Evolutionary conservation across 2,329 filamentous ascomycete genomes (phyloP).

Genomic region (Xylariaceae sp.): DNA sequence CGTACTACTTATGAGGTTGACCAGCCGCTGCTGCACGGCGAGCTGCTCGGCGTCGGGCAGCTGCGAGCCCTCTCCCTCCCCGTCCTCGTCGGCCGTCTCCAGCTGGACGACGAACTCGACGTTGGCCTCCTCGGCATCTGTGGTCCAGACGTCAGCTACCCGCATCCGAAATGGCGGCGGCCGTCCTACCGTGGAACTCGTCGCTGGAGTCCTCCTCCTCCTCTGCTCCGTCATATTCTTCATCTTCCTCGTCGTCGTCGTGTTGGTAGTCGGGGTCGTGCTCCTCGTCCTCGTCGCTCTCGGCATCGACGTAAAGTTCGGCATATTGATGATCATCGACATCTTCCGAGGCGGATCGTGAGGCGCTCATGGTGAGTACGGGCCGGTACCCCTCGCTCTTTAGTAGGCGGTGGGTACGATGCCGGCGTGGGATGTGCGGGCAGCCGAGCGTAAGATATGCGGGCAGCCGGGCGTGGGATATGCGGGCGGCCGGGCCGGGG

Average conservation of each 20-base stretch:
- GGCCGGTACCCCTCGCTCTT: too few relatives aligned
- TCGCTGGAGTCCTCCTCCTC: conserved; percentile 23
- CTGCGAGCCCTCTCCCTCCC: conserved; percentile 13
- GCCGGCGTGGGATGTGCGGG: too few relatives aligned
- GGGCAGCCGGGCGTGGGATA: too few relatives aligned
- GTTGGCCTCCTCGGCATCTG: conserved; percentile 22
- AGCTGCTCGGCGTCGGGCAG: conserved; percentile 10
- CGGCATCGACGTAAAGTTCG: conserved; percentile 19
- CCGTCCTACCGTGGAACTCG: conserved; percentile 23
- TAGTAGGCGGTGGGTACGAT: not conserved
- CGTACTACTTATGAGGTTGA: conserved; percentile 24
- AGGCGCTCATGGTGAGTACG: conserved; percentile 17
- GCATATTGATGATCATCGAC: conserved; percentile 11
- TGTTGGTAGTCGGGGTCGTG: conserved; percentile 19
- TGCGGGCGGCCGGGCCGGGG: too few relatives aligned
- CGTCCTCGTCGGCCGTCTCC: conserved; percentile 23
- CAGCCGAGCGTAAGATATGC: too few relatives aligned
- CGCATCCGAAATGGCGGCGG: conserved; percentile 1
- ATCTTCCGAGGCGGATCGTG: conserved; percentile 13
- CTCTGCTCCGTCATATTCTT: conserved; percentile 17
- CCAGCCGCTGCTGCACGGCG: conserved; percentile 13
- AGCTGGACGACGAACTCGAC: conserved; percentile 23
- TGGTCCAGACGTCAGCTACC: too few relatives aligned
- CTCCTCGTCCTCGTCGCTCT: conserved; percentile 15
- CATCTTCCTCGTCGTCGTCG: conserved; percentile 17